Conservation (phyloP, 306 rosid genomes). For the Cucumis cinereus region DNA sequence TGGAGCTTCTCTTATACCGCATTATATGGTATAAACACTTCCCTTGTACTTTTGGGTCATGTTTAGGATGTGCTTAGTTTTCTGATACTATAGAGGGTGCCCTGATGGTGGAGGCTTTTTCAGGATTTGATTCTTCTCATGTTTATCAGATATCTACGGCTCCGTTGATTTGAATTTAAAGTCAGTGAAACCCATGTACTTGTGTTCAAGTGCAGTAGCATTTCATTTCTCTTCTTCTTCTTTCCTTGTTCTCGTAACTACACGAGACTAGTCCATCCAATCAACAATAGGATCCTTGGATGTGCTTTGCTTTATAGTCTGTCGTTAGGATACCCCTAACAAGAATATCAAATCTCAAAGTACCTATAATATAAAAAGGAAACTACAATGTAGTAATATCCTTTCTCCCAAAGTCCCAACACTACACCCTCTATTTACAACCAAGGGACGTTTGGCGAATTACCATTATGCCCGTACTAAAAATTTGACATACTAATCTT, state of each 20-base stretch:
- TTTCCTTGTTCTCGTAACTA: neutral
- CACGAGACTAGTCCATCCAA: neutral
- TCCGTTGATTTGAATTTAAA: neutral
- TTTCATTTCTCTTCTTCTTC: neutral
- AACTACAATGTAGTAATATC: no score
- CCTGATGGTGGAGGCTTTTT: neutral
- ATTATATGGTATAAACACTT: slow-evolving; percentile 43
- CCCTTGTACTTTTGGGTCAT: neutral
- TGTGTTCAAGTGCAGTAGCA: neutral
- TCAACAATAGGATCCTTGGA: neutral
- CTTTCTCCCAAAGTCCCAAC: no score
- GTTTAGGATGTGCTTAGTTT: neutral
- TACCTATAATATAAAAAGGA: no score
- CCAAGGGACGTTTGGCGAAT: no score
- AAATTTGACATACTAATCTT: no score
- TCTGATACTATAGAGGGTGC: neutral
- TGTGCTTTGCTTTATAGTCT: neutral
- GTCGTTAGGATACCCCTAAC: no score
- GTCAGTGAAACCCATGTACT: neutral
- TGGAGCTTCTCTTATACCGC: slow-evolving; percentile 79
- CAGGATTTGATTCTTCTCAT: neutral
- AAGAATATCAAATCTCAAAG: no score
- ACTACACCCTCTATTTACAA: no score
- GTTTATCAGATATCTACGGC: neutral
- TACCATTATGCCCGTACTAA: no score